phyloP scores from a whole-genome alignment of 306 rosid genomes.

The Cicer yamashitae region DNA sequence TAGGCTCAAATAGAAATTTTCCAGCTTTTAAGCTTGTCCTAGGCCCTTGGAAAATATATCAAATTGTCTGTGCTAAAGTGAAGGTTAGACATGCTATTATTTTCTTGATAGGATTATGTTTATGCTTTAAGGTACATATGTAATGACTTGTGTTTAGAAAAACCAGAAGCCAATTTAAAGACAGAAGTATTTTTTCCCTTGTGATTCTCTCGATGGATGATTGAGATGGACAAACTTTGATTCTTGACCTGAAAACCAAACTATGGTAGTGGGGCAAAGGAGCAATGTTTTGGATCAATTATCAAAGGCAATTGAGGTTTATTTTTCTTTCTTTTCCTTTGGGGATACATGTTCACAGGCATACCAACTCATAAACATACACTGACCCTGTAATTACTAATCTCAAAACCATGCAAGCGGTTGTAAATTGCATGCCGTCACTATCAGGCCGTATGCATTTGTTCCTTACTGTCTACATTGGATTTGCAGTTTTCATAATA shows the following conservation, averaged over 20 bases:
- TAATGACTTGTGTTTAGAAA: background rate
- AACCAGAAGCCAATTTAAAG: slow-evolving; percentile 5
- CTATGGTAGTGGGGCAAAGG: background rate
- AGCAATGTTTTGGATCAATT: slow-evolving; percentile 27
- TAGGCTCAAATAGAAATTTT: background rate
- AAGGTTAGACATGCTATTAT: slow-evolving; percentile 13
- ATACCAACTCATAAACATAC: background rate
- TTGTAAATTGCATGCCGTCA: background rate
- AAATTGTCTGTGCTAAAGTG: slow-evolving; percentile 10
- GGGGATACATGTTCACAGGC: background rate
- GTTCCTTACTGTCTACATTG: background rate
- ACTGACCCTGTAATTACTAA: slow-evolving; percentile 3
- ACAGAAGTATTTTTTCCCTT: background rate
- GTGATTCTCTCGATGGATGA: slow-evolving; percentile 11
- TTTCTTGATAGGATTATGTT: slow-evolving; percentile 10
- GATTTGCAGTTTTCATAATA: slow-evolving; percentile 7
- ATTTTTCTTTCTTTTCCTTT: background rate
- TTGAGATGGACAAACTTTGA: slow-evolving; percentile 29
- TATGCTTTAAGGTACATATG: background rate
- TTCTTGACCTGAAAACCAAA: slow-evolving; percentile 27
- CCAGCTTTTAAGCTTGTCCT: slow-evolving; percentile 3
- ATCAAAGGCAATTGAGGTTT: background rate
- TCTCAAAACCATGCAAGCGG: background rate
- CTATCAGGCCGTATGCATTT: background rate
- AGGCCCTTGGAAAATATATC: background rate